Conservation (phyloP, 2,329 filamentous ascomycete species). For the Coniochaeta hoffmannii region DNA sequence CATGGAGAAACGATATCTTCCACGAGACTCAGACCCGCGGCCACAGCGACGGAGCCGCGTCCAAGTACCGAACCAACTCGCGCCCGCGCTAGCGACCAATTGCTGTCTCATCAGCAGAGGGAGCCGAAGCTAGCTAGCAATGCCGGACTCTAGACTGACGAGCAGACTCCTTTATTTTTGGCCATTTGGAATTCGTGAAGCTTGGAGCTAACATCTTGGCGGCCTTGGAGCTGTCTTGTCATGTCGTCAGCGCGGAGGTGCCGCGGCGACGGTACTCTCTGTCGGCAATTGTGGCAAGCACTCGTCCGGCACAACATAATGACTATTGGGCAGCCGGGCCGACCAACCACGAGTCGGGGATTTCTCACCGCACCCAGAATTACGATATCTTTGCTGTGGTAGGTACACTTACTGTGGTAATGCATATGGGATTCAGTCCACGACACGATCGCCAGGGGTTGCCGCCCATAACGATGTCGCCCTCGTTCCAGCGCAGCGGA, state of each 20-base stretch:
- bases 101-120: too few species aligned
- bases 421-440: too few species aligned
- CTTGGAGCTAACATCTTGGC: not conserved
- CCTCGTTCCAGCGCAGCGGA: not conserved
- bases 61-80: not conserved
- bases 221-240: not conserved
- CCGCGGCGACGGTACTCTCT: not conserved
- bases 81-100: not conserved
- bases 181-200: not conserved
- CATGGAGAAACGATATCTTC: not conserved
- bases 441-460: not conserved
- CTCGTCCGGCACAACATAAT: too few species aligned
- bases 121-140: not conserved
- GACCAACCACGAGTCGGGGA: too few species aligned
- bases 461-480: not conserved
- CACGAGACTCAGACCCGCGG: not conserved
- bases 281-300: too few species aligned
- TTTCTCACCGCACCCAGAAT: too few species aligned
- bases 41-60: not conserved
- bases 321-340: too few species aligned
- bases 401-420: too few species aligned
- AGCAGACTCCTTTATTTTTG: too few species aligned
- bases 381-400: too few species aligned
- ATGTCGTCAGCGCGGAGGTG: not conserved
- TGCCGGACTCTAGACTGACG: not conserved